Percentiles rank a stretch among this genome's conserved stretches.
Evolutionary conservation across 345 rosid species (phyloP).

Genomic region (thale cress (Arabidopsis thaliana)): TAIR10.1 NC_003076.8:8751001-8751500

Average conservation of each 20-base stretch:
- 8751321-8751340: constrained; percentile 72
- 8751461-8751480: constrained; percentile 12
- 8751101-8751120: constrained; percentile 67
- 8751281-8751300: constrained; percentile 52
- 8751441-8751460: constrained; percentile 25
- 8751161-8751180: constrained; percentile 73
- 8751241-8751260: constrained; percentile 75
- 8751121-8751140: constrained; percentile 60
- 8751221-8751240: constrained; percentile 70
- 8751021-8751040: constrained; percentile 65
- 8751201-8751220: constrained; percentile 64
- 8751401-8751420: constrained; percentile 13
- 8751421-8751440: no score
- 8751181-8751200: constrained; percentile 55
- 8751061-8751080: constrained; percentile 75
- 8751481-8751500: not conserved
- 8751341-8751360: constrained; percentile 83
- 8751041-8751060: constrained; percentile 65
- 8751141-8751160: constrained; percentile 58
- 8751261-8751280: constrained; percentile 45
- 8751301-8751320: constrained; percentile 73
- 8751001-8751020: constrained; percentile 60
- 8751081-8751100: constrained; percentile 57
- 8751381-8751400: constrained; percentile 55
- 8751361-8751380: constrained; percentile 76